Base-by-base conservation (phyloP, 2,329 filamentous ascomycete genomes). In the Paracoccidioides brasiliensis region DNA sequence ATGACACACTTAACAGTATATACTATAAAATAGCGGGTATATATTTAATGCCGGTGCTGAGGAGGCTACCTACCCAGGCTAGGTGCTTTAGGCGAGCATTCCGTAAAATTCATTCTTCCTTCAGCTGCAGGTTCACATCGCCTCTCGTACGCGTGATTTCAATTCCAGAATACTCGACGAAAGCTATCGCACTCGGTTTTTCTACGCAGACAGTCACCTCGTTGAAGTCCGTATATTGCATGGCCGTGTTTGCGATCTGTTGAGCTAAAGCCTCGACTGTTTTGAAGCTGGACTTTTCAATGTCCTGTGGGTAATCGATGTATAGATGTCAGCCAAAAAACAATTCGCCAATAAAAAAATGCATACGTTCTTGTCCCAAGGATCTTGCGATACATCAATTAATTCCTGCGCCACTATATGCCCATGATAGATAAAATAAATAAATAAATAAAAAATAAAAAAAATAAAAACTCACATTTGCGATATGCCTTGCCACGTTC, bases 221-320 rank as follows among this genome's bases (percentile, higher is more conserved):
- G 49, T 73, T 69, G 54, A 77, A 70, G 8, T 65, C 69, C 61
- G 73, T 75, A 40, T 72, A 69, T 55, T 74, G 64, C 12, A 74
- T 76, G 43, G 70, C 72, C 55, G 73, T 74, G 51, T 69, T 70
- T 35, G 74, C 74, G 35, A 78, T 67, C 30, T 71, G 72, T 2
- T 75, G 76, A 35, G 75, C 76, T 53, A 78, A 64, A 4, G 76
- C 73, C 63, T 79, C 76, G 14, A 79, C 71, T 0, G 75, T 78
- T 62, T 75, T 70, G 62, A 76, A 79, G 1, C 70, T 65, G 4
- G 75, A 76, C 9, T 64, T 66, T 57, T 78, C 75, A 35, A 78
- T 73, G 55, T 64, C 66, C 71, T 74, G 59, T 58, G 60, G 52
- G 6, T 10, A 51, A 43, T 38, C 37, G 40, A 32, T 30, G 5